Conservation (phyloP, 768 basidiomycete genomes). For the Boletus eberwhitei region DNA sequence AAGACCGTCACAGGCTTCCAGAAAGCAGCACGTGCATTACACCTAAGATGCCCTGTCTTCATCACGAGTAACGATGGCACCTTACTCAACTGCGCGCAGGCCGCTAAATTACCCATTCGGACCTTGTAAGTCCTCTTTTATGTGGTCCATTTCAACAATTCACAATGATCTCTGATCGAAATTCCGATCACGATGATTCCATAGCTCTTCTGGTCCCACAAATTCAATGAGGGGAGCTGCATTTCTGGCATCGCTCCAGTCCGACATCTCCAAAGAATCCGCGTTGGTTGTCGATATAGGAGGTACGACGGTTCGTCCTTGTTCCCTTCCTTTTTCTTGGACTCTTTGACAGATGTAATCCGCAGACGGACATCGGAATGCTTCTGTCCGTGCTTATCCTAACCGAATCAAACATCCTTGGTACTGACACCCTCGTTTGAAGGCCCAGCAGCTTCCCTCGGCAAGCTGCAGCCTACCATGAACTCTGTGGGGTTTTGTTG, state of each 20-base stretch:
- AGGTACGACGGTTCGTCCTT: slow-evolving; percentile 49
- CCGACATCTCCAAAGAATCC: slow-evolving; percentile 32
- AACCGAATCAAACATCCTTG: neutral
- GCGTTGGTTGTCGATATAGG: slow-evolving; percentile 62
- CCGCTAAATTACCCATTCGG: slow-evolving; percentile 55
- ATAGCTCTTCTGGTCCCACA: slow-evolving; percentile 51
- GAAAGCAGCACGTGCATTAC: slow-evolving; percentile 45
- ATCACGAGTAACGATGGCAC: slow-evolving; percentile 63
- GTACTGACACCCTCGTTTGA: slow-evolving; percentile 12
- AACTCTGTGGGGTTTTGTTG: slow-evolving; percentile 57
- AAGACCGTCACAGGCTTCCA: slow-evolving; percentile 54
- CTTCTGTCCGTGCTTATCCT: slow-evolving; percentile 35
- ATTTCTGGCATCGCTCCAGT: slow-evolving; percentile 48
- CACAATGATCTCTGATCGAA: slow-evolving; percentile 1
- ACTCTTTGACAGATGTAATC: slow-evolving; percentile 11
- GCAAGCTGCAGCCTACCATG: slow-evolving; percentile 59
- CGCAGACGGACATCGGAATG: slow-evolving; percentile 56
- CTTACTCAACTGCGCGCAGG: slow-evolving; percentile 45
- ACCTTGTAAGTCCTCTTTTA: slow-evolving; percentile 43
- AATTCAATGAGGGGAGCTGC: slow-evolving; percentile 71
- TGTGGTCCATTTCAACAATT: slow-evolving; percentile 7
- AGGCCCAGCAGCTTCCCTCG: slow-evolving; percentile 56
- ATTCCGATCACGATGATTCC: slow-evolving; percentile 5
- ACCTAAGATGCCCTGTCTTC: slow-evolving; percentile 48
- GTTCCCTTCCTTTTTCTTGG: slow-evolving; percentile 5